Conservation (phyloP, 805 yeast species). For the Yarrowia bubula region DNA sequence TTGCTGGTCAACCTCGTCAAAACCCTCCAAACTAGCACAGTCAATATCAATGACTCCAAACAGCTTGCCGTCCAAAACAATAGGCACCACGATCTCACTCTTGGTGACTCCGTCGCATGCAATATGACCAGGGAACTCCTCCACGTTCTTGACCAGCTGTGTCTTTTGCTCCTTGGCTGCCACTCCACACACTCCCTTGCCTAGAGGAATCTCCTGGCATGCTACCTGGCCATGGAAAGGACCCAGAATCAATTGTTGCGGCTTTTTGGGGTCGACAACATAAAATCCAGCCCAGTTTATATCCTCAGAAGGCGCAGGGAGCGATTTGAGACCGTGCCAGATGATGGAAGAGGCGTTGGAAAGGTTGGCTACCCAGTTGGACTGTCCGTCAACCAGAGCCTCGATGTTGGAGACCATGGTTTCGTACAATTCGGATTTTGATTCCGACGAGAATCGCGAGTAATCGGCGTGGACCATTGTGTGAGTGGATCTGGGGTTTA, state of each 20-base stretch:
- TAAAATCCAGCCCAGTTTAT: slow-evolving; percentile 97
- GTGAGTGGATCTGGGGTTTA: background rate
- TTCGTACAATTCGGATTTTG: slow-evolving; percentile 54
- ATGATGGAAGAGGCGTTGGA: slow-evolving; percentile 82
- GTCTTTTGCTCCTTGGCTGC: slow-evolving; percentile 63
- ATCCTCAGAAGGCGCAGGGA: slow-evolving; percentile 41
- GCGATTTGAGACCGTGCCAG: slow-evolving; percentile 81
- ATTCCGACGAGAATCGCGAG: slow-evolving; percentile 48
- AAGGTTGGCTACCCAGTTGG: slow-evolving; percentile 85
- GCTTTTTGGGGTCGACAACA: slow-evolving; percentile 46
- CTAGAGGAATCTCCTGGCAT: slow-evolving; percentile 75
- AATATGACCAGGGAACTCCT: slow-evolving; percentile 83
- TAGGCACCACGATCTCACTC: slow-evolving; percentile 91
- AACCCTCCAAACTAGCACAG: slow-evolving; percentile 63
- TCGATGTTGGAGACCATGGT: slow-evolving; percentile 58
- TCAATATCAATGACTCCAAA: slow-evolving; percentile 87
- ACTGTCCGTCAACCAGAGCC: slow-evolving; percentile 60
- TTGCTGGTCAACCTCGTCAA: slow-evolving; percentile 59
- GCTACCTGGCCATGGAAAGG: slow-evolving; percentile 98
- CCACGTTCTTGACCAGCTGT: slow-evolving; percentile 76
- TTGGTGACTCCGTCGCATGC: slow-evolving; percentile 96
- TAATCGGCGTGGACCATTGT: slow-evolving; percentile 65
- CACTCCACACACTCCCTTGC: slow-evolving; percentile 88
- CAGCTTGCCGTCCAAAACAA: slow-evolving; percentile 47
- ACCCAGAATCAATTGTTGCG: slow-evolving; percentile 62